phyloP scores from a whole-genome alignment of 805 yeast genomes.

The Saccharomycopsis sp. region DNA sequence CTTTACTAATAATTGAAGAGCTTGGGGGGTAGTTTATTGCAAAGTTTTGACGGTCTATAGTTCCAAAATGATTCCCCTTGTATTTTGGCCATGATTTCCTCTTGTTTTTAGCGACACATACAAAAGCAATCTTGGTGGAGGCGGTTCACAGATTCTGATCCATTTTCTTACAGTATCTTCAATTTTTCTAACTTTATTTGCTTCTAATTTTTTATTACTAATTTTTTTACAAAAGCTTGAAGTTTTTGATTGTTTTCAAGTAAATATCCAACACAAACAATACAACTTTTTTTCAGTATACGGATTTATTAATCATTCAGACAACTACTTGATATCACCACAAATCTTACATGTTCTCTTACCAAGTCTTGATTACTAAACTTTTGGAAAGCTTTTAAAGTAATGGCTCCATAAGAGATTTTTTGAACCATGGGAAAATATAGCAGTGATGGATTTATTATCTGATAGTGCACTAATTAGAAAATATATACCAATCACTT shows the following conservation, averaged over 20 bases:
- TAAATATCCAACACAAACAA: slow-evolving; percentile 64
- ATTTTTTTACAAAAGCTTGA: slow-evolving; percentile 73
- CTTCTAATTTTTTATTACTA: slow-evolving; percentile 67
- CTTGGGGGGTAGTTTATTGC: too few species aligned
- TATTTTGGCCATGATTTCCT: too few species aligned
- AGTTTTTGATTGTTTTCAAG: slow-evolving; percentile 47
- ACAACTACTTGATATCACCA: slow-evolving; percentile 67
- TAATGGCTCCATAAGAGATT: slow-evolving; percentile 55
- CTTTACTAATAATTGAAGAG: too few species aligned
- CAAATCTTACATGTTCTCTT: slow-evolving; percentile 58
- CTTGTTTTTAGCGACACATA: too few species aligned
- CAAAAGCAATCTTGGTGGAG: too few species aligned
- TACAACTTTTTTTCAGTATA: slow-evolving; percentile 72
- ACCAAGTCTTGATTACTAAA: slow-evolving; percentile 54
- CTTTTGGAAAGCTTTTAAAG: slow-evolving; percentile 44
- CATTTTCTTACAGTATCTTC: slow-evolving; percentile 62
- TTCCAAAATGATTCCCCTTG: too few species aligned
- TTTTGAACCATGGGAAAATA: slow-evolving; percentile 56
- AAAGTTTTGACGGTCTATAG: too few species aligned
- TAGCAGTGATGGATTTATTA: slow-evolving; percentile 14
- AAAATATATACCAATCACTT: too few species aligned
- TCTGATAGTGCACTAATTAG: slow-evolving; percentile 18
- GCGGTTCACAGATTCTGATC: too few species aligned
- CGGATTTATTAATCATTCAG: slow-evolving; percentile 85
- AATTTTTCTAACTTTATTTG: slow-evolving; percentile 51